Evolutionary conservation across 192 early-diverging fungal genomes (phyloP).

Genomic region (Coemansia sp.): DNA sequence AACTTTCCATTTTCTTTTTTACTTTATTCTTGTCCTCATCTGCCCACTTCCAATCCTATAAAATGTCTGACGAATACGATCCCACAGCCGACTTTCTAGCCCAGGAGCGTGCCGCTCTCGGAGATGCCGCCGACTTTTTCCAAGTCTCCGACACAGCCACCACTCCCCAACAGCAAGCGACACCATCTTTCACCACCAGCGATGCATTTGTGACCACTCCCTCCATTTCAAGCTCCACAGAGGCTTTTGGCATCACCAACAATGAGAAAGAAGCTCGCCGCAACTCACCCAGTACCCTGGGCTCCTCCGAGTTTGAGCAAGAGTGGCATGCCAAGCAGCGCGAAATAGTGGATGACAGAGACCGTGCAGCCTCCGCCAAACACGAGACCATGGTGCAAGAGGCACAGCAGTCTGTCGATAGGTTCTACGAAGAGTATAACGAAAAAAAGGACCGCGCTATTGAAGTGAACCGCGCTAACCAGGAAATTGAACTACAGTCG

Average conservation of each 20-base stretch:
- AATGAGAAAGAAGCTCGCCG: no score
- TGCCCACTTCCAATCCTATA: not conserved
- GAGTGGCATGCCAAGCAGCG: slow-evolving; percentile 67
- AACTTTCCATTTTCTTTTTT: not conserved
- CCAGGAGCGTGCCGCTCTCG: slow-evolving; percentile 68
- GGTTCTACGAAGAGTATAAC: slow-evolving; percentile 81
- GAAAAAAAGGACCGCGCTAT: slow-evolving; percentile 66
- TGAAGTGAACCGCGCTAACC: slow-evolving; percentile 57
- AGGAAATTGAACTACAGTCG: slow-evolving; percentile 52
- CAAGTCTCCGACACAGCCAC: slow-evolving; percentile 1
- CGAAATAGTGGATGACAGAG: slow-evolving; percentile 58
- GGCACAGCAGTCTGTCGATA: slow-evolving; percentile 67
- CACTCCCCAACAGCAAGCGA: not conserved
- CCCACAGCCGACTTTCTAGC: slow-evolving; percentile 75
- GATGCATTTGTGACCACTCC: not conserved
- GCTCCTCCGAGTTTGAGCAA: slow-evolving; percentile 38
- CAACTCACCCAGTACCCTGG: not conserved
- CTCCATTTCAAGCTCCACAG: not conserved
- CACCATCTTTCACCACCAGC: not conserved
- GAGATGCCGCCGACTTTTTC: slow-evolving; percentile 68
- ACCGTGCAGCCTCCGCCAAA: slow-evolving; percentile 52
- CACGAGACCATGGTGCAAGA: slow-evolving; percentile 59
- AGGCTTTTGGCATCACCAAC: not conserved
- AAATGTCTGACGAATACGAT: slow-evolving; percentile 52
- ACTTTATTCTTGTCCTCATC: slow-evolving; percentile 2